Evolutionary conservation across 257 asterid species (phyloP).

Genomic region (Prunella vulgaris): DNA sequence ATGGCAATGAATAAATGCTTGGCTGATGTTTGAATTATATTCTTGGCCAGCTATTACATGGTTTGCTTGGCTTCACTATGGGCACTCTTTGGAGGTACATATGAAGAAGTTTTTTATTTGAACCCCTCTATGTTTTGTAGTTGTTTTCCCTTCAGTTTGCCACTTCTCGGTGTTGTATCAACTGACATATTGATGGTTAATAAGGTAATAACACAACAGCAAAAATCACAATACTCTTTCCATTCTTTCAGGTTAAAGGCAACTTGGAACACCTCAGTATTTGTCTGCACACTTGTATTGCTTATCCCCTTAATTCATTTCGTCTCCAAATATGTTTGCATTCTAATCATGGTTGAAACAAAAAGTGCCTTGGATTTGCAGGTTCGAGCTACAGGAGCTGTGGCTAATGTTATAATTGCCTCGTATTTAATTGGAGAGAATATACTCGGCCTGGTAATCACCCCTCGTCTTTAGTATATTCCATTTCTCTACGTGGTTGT

Average conservation of each 20-base stretch:
- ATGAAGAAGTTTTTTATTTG: not conserved
- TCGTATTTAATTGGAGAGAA: conserved; percentile 90
- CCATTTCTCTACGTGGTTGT: not conserved
- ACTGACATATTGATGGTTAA: not conserved
- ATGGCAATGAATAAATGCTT: not conserved
- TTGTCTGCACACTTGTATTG: conserved; percentile 67
- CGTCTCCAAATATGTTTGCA: conserved; percentile 9
- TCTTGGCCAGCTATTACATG: conserved; percentile 70
- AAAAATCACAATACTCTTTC: not conserved
- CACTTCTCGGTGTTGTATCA: not conserved
- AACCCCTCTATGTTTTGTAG: not conserved
- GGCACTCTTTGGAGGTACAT: conserved; percentile 91
- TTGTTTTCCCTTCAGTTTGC: too few relatives aligned
- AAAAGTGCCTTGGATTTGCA: conserved; percentile 29
- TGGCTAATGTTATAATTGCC: conserved; percentile 70
- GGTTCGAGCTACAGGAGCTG: conserved; percentile 88
- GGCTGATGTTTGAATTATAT: conserved; percentile 10
- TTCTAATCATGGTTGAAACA: not conserved
- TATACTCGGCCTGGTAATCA: conserved; percentile 73
- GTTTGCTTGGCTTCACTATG: conserved; percentile 83
- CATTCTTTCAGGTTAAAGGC: conserved; percentile 54
- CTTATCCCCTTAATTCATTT: conserved; percentile 26
- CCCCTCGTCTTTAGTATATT: not conserved
- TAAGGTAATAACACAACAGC: not conserved
- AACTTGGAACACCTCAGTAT: conserved; percentile 70